These are phyloP conservation scores for Phoenix roebelenii DNA, from an alignment of 176 grass and related monocot genomes.

Conservation along the genomic window DNA sequence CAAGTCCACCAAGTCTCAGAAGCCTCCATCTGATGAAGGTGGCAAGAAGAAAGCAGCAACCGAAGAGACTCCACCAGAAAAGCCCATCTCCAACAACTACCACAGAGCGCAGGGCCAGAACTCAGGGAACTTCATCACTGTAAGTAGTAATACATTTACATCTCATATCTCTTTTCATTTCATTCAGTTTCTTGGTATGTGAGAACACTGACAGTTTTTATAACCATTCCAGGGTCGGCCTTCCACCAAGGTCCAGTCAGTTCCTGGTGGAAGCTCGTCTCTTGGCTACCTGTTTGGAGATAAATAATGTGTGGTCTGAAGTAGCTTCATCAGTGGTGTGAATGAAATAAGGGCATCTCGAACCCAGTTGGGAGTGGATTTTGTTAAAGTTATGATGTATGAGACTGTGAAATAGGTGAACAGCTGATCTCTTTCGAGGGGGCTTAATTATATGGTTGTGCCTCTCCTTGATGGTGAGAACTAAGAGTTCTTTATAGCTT, in stretches of 20 bases:
- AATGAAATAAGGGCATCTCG: too few species aligned
- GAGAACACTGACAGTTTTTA: too few species aligned
- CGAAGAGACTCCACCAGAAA: slow-evolving; percentile 4
- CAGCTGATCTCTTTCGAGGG: too few species aligned
- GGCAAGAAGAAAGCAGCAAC: background rate
- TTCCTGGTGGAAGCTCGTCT: slow-evolving; percentile 64
- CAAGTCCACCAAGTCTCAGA: slow-evolving; percentile 9
- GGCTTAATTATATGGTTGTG: too few species aligned
- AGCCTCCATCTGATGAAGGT: slow-evolving; percentile 1
- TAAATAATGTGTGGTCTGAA: background rate
- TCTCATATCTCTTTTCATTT: too few species aligned
- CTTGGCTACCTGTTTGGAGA: slow-evolving; percentile 71
- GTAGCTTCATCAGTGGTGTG: too few species aligned
- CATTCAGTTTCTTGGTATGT: too few species aligned
- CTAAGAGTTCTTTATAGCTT: too few species aligned
- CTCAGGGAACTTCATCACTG: slow-evolving; percentile 44
- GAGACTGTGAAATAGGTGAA: too few species aligned
- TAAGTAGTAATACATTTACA: slow-evolving; percentile 7
- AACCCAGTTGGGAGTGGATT: too few species aligned
- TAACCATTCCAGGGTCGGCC: slow-evolving; percentile 46
- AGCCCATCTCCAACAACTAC: slow-evolving; percentile 30
- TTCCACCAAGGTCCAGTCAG: slow-evolving; percentile 62
- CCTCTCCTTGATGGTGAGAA: too few species aligned
- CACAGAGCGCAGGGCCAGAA: slow-evolving; percentile 37
- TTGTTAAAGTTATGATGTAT: too few species aligned